Percentiles rank a stretch among this genome's conserved stretches.
Evolutionary conservation across 139 green algal genomes (phyloP).

Genomic region (Micractinium sp.): DNA sequence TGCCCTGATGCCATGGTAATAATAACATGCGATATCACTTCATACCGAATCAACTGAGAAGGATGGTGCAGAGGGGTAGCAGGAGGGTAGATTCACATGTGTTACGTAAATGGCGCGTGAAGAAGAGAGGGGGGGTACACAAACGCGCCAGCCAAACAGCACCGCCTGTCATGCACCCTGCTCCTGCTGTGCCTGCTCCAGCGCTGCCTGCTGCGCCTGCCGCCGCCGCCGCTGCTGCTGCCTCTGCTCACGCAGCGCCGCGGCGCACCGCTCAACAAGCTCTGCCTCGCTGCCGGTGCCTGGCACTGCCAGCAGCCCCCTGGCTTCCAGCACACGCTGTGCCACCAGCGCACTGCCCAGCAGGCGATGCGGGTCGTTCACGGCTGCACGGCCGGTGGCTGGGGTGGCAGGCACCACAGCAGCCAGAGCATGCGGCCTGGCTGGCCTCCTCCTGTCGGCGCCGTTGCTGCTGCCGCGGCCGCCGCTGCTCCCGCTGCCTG

Average conservation of each 20-base stretch:
- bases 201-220: too few species aligned
- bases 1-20: not conserved
- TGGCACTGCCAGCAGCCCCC: not conserved
- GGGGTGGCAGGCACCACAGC: not conserved
- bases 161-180: too few species aligned
- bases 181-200: too few species aligned
- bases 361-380: not conserved
- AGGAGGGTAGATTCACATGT: too few species aligned
- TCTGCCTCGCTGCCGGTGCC: not conserved
- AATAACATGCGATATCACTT: not conserved
- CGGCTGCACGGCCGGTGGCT: not conserved
- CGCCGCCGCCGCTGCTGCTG: too few species aligned
- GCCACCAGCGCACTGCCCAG: conserved; percentile 19
- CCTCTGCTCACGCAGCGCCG: not conserved
- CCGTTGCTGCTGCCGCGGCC: not conserved
- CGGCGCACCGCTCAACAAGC: not conserved
- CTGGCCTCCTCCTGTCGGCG: not conserved
- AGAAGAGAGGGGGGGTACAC: not conserved
- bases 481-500: not conserved
- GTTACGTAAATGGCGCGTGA: not conserved
- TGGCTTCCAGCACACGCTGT: conserved; percentile 17
- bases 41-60: not conserved
- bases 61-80: too few species aligned
- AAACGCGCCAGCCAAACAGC: too few species aligned
- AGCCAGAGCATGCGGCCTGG: not conserved